Base-by-base conservation (phyloP, 768 basidiomycete species). In the Boletellus sp. region DNA sequence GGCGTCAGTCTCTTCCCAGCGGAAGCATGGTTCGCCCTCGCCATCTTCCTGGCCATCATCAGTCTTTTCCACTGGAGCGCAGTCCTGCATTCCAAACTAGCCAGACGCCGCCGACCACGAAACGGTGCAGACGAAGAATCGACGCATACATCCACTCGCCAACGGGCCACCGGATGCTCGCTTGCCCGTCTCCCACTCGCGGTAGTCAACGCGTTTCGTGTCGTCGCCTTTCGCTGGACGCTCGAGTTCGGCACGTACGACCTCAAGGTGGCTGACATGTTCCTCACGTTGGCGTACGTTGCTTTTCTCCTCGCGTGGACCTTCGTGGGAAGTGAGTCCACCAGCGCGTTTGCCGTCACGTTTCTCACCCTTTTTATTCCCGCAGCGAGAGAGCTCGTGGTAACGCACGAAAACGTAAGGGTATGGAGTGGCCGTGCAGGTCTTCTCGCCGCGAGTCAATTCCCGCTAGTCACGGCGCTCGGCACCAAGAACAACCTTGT, bases 401-500 rank as follows among this genome's bases (percentile, higher is more conserved):
- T 58, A 1, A 13, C 51, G 1, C 46, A 46, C 8, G 24, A 47
- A 4, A 53, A 64, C 28, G 35, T 62, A 0, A 35, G 4, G 1
- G 57, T 36, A 42, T 76, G 68, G 65, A 55, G 58, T 9, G 57
- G 59, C 31, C 67, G 69, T 17, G 65, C 66, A 5, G 69, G 57
- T 1, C 20, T 58, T 2, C 44, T 74, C 19, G 71, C 71, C 1
- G 61, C 65, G 3, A 63, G 59, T 19, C 75, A 79, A 55, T 54
- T 74, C 5, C 72, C 75, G 3, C 57, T 79, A 4, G 69, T 78
- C 48, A 68, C 75, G 0, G 74, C 67, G 5, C 68, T 79, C 3
- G 76, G 74, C 0, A 74, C 72, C 13, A 79, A 79, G 65, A 75
- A 79, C 59, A 79, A 79, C 39, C 9, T 73, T 26, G 66, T 79